These are phyloP conservation scores for Coemansia interrupta DNA, from an alignment of 192 early-diverging fungal genomes.

Conservation along the genomic window DNA sequence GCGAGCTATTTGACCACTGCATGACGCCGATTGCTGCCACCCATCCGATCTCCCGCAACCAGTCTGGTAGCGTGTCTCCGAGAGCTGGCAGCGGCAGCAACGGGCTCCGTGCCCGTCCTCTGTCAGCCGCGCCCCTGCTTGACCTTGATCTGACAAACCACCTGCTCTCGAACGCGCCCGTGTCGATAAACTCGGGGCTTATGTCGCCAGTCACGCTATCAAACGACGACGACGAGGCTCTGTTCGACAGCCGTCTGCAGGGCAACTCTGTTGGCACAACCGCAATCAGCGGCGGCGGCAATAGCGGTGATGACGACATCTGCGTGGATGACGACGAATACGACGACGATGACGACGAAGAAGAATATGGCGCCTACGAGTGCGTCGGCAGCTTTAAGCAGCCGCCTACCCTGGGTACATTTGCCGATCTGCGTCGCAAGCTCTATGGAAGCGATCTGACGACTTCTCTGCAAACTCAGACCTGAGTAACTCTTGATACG, in stretches of 20 bases:
- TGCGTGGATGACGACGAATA: constrained; percentile 2
- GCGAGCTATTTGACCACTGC: constrained; percentile 54
- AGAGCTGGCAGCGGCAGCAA: constrained; percentile 1
- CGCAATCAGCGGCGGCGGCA: background rate
- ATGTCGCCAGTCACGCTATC: constrained; percentile 20
- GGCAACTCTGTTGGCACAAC: background rate
- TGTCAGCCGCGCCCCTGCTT: constrained; percentile 41
- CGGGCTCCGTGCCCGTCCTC: constrained; percentile 27
- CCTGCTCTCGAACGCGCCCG: background rate
- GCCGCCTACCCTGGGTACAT: constrained; percentile 28
- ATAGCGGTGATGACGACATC: background rate
- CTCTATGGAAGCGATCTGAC: constrained; percentile 41
- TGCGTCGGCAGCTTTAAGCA: constrained; percentile 9
- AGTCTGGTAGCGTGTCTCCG: background rate
- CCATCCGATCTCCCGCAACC: background rate
- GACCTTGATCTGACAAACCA: constrained; percentile 15
- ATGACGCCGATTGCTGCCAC: constrained; percentile 36
- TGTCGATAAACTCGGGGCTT: constrained; percentile 16
- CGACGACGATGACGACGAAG: constrained; percentile 10
- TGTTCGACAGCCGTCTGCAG: constrained; percentile 1
- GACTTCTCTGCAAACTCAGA: constrained; percentile 9
- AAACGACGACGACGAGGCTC: constrained; percentile 3
- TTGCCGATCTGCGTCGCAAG: constrained; percentile 48
- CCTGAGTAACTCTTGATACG: too few species aligned
- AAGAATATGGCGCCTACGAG: constrained; percentile 17